phyloP scores from a whole-genome alignment of 169 alveolate genomes.

The Eimeria sp. region DNA sequence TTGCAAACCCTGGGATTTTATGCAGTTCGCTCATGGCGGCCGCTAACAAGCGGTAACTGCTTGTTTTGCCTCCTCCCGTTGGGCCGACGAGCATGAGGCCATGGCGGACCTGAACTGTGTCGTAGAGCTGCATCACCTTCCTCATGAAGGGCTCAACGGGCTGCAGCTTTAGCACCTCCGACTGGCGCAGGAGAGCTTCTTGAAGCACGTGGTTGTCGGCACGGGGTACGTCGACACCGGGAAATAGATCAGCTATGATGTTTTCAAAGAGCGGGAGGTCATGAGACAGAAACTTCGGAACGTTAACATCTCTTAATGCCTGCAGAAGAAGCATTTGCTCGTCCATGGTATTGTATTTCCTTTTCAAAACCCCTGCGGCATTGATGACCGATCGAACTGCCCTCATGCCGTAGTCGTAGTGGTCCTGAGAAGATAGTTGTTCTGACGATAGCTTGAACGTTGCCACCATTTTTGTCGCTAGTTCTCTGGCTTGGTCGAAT shows the following conservation, averaged over 20 bases:
- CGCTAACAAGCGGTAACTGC: conserved; percentile 91
- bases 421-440: conserved; percentile 96
- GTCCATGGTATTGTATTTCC: conserved; percentile 86
- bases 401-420: conserved; percentile 97
- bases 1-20: conserved; percentile 62
- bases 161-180: conserved; percentile 90
- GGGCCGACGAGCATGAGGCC: conserved; percentile 98
- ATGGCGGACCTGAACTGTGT: conserved; percentile 97
- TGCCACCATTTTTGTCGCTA: conserved; percentile 95
- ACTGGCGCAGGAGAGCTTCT: conserved; percentile 86
- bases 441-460: conserved; percentile 91
- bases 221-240: conserved; percentile 94
- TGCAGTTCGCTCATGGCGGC: conserved; percentile 87
- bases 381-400: conserved; percentile 95
- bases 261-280: conserved; percentile 97
- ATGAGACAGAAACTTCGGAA: conserved; percentile 97
- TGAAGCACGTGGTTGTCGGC: conserved; percentile 93
- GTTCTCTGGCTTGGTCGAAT: conserved; percentile 94
- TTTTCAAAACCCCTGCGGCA: conserved; percentile 74
- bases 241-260: conserved; percentile 97
- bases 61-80: conserved; percentile 98
- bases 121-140: conserved; percentile 96
- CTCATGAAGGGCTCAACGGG: conserved; percentile 91
- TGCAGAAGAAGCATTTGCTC: conserved; percentile 96
- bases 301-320: conserved; percentile 97